phyloP scores from a whole-genome alignment of 352 stramenopile genomes.

The Thalassiosira exigua region DNA sequence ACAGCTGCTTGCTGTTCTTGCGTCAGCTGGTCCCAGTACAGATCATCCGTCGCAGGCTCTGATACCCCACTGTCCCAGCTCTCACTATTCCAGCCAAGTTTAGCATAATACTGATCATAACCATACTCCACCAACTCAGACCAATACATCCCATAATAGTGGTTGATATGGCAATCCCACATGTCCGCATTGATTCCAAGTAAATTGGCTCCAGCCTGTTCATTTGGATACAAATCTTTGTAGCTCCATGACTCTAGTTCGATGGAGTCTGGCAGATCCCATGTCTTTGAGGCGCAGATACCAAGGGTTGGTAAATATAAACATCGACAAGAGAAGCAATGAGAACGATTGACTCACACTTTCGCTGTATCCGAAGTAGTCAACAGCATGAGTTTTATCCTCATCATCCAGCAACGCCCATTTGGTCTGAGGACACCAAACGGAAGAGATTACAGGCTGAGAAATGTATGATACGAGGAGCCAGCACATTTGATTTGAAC shows the following conservation, averaged over 20 bases:
- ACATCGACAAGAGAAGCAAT: too few relatives aligned
- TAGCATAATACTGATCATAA: background rate
- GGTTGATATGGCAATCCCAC: slow-evolving; percentile 63
- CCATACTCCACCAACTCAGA: background rate
- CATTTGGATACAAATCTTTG: slow-evolving; percentile 30
- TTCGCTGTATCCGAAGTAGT: background rate
- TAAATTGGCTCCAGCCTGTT: background rate
- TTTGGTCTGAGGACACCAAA: background rate
- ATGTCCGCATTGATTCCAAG: slow-evolving; percentile 41
- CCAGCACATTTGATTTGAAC: background rate
- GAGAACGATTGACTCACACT: background rate
- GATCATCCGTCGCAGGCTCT: background rate
- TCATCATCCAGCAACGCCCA: background rate
- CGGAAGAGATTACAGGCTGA: too few relatives aligned
- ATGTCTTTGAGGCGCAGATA: slow-evolving; percentile 4
- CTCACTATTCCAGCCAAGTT: slow-evolving; percentile 1
- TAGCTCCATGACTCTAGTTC: slow-evolving; percentile 28
- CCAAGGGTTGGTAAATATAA: too few relatives aligned
- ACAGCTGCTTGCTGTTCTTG: slow-evolving; percentile 5
- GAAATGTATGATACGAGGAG: background rate
- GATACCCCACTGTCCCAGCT: background rate
- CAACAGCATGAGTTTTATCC: background rate
- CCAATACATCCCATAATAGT: slow-evolving; percentile 19
- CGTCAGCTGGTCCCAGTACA: slow-evolving; percentile 1
- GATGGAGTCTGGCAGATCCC: slow-evolving; percentile 28